A percentile compares a stretch with the other conserved stretches of the same genome.
Evolutionary conservation across 2,329 filamentous ascomycete species (phyloP).

Genomic region (Penicillium sp.): DNA sequence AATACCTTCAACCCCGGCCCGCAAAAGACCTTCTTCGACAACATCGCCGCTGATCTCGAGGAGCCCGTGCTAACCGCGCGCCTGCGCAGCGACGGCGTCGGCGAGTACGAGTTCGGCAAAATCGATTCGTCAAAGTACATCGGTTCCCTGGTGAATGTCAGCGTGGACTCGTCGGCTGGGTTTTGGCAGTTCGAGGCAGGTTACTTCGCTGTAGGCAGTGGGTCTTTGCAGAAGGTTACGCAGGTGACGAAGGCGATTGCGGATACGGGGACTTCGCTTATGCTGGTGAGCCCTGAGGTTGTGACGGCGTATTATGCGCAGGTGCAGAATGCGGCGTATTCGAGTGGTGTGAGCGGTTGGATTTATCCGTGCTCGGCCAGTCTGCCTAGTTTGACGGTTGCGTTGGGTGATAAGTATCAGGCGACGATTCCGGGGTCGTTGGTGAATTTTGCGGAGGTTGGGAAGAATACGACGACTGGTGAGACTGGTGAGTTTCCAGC

Average conservation of each 20-base stretch:
- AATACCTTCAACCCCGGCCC: conserved; percentile 65
- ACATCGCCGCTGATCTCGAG: conserved; percentile 61
- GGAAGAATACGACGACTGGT: conserved; percentile 46
- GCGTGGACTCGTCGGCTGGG: conserved; percentile 62
- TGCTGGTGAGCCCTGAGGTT: conserved; percentile 62
- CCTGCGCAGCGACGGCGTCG: conserved; percentile 61
- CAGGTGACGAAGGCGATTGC: conserved; percentile 54
- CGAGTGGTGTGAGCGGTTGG: conserved; percentile 50
- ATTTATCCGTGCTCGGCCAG: conserved; percentile 60
- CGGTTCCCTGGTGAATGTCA: conserved; percentile 63
- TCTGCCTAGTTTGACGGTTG: conserved; percentile 59
- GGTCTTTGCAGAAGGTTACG: conserved; percentile 38
- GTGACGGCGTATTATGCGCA: conserved; percentile 61
- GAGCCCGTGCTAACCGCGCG: conserved; percentile 72
- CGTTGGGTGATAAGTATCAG: conserved; percentile 52
- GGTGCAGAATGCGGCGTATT: conserved; percentile 55
- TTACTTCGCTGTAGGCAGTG: conserved; percentile 57
- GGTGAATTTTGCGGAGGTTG: conserved; percentile 58
- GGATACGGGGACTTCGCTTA: conserved; percentile 70
- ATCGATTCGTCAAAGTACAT: conserved; percentile 66
- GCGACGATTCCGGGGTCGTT: conserved; percentile 58
- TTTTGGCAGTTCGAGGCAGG: conserved; percentile 70
- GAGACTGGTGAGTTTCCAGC: conserved; percentile 37
- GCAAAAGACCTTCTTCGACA: conserved; percentile 76
- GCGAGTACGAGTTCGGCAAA: conserved; percentile 73